Evolutionary conservation across 306 rosid species (phyloP).

Genomic region (Hippophae gyantsensis): DNA sequence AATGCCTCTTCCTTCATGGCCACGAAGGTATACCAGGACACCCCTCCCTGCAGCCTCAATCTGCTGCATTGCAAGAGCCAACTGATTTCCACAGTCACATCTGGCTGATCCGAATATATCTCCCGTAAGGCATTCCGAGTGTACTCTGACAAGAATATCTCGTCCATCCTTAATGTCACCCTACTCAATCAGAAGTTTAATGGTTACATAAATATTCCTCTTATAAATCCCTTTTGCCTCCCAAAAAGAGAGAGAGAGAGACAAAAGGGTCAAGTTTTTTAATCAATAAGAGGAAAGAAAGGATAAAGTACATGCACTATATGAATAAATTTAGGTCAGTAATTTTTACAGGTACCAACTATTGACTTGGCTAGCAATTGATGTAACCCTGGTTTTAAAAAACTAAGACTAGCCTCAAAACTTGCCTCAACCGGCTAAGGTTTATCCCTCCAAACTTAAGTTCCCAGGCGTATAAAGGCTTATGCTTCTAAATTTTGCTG

Average conservation of each 20-base stretch:
- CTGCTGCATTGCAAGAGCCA: constrained; percentile 85
- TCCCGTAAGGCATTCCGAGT: constrained; percentile 96
- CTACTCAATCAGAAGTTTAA: constrained; percentile 26
- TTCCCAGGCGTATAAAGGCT: too few species aligned
- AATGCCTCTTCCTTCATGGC: constrained; percentile 95
- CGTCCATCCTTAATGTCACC: constrained; percentile 90
- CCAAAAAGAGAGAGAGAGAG: background rate
- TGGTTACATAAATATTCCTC: constrained; percentile 1
- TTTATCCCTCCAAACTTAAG: too few species aligned
- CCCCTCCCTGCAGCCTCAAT: constrained; percentile 96
- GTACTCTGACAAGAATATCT: constrained; percentile 87
- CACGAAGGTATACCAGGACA: constrained; percentile 79
- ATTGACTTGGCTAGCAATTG: too few species aligned
- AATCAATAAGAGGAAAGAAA: background rate
- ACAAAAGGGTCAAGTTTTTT: background rate
- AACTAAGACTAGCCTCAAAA: too few species aligned
- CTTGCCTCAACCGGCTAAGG: too few species aligned
- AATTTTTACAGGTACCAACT: too few species aligned
- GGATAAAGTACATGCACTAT: too few species aligned
- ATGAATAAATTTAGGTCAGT: too few species aligned
- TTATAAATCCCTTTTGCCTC: background rate
- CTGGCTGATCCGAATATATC: constrained; percentile 95
- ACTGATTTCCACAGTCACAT: constrained; percentile 91
- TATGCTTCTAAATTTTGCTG: too few species aligned
- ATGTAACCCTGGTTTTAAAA: too few species aligned